Conservation (phyloP, 768 basidiomycete genomes). For the Macrolepiota fuliginosa region DNA sequence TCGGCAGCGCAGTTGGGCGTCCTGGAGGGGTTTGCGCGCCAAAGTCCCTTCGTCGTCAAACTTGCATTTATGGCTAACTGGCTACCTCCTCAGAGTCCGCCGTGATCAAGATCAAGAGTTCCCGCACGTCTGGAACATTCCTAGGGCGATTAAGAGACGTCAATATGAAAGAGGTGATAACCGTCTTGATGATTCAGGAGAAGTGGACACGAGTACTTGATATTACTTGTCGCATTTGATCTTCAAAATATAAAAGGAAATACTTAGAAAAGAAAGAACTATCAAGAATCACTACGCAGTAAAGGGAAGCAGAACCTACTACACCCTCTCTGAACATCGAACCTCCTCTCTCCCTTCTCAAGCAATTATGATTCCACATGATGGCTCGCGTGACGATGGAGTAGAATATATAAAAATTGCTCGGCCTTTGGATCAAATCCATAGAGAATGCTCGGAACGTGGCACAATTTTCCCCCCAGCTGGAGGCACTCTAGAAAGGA, state of each 20-base stretch:
- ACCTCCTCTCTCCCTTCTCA: no score
- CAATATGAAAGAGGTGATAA: background rate
- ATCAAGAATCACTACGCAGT: no score
- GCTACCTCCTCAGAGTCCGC: no score
- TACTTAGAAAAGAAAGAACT: no score
- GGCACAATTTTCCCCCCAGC: slow-evolving; percentile 44
- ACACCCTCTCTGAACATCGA: no score
- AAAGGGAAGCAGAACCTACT: no score
- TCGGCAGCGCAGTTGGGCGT: background rate
- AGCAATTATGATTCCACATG: no score
- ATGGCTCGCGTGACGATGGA: background rate
- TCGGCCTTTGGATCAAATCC: slow-evolving; percentile 78
- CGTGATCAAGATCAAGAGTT: background rate
- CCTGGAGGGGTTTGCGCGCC: background rate
- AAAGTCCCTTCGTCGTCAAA: background rate
- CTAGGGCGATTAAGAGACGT: background rate
- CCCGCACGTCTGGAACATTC: background rate
- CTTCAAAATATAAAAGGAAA: no score
- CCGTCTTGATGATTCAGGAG: background rate
- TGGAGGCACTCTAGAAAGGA: slow-evolving; percentile 23
- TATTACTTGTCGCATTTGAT: background rate
- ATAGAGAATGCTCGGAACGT: slow-evolving; percentile 68
- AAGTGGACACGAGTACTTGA: background rate
- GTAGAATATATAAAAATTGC: no score
- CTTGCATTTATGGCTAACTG: background rate